Conservation (phyloP, 164 flowering plant species). For the Hamamelis virginiana region DNA sequence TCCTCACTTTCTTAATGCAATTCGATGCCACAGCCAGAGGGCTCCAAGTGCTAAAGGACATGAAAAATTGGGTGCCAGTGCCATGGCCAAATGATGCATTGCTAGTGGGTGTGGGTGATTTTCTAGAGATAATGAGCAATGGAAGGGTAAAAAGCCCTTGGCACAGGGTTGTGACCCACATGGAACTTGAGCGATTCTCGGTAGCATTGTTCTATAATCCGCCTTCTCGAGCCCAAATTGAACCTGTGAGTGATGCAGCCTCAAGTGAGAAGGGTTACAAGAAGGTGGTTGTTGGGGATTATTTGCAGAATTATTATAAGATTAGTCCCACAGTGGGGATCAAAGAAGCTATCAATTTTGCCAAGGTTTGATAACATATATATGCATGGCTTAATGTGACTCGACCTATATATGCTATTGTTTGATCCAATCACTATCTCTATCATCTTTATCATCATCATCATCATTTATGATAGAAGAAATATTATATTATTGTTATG, state of each 20-base stretch:
- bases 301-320: constrained; percentile 19
- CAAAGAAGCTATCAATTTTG: constrained; percentile 23
- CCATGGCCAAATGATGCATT: constrained; percentile 22
- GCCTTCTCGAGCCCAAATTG: constrained; percentile 12
- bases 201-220: constrained; percentile 39
- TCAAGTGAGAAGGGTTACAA: constrained; percentile 9
- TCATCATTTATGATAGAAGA: too few relatives aligned
- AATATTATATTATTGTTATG: too few relatives aligned
- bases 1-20: too few relatives aligned
- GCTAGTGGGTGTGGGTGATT: constrained; percentile 33
- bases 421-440: too few relatives aligned
- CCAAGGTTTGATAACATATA: constrained; percentile 6
- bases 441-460: too few relatives aligned
- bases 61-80: constrained; percentile 22
- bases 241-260: constrained; percentile 13
- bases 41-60: constrained; percentile 23
- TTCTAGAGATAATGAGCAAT: constrained; percentile 38
- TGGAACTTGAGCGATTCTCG: constrained; percentile 24
- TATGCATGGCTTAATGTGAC: background rate
- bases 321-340: constrained; percentile 18
- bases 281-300: constrained; percentile 30
- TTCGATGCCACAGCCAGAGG: too few relatives aligned
- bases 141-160: constrained; percentile 30
- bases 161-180: constrained; percentile 28
- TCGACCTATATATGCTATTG: too few relatives aligned